Conservation (phyloP, 1,284 basidiomycete species). For the Cryptococcus deneoformans region DNA sequence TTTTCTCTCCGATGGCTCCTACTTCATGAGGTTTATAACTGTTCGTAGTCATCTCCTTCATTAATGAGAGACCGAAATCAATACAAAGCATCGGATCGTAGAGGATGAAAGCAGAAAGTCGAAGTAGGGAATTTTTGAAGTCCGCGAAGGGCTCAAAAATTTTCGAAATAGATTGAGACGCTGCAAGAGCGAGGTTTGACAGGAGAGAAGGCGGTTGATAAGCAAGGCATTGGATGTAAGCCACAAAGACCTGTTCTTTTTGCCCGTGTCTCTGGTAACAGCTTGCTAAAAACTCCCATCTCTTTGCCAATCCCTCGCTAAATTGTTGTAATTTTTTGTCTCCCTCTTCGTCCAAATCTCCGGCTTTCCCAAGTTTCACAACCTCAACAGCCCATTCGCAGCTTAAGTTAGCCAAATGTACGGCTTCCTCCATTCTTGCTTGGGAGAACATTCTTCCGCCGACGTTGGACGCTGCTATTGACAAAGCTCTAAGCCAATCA, state of each 20-base stretch:
- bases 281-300: conserved; percentile 75
- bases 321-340: conserved; percentile 3
- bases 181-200: neutral
- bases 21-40: neutral
- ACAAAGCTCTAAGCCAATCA: conserved; percentile 31
- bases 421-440: conserved; percentile 26
- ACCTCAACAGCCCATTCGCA: conserved; percentile 24
- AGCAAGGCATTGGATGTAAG: conserved; percentile 16
- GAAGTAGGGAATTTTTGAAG: conserved; percentile 11
- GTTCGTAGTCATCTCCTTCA: conserved; percentile 2
- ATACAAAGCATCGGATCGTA: conserved; percentile 2
- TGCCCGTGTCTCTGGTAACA: conserved; percentile 71
- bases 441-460: conserved; percentile 46
- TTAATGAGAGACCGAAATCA: neutral
- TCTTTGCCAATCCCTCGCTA: conserved; percentile 41
- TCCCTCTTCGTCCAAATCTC: neutral
- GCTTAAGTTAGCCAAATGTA: conserved; percentile 26
- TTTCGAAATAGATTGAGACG: conserved; percentile 3
- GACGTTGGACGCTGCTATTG: conserved; percentile 45
- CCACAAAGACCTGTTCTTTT: conserved; percentile 23
- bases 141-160: conserved; percentile 14
- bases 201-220: conserved; percentile 6
- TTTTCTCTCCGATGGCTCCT: conserved; percentile 26
- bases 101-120: conserved; percentile 9
- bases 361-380: neutral